Base-by-base conservation (phyloP, 106 monocot genomes). In the Dendrobium chrysotoxum region DNA sequence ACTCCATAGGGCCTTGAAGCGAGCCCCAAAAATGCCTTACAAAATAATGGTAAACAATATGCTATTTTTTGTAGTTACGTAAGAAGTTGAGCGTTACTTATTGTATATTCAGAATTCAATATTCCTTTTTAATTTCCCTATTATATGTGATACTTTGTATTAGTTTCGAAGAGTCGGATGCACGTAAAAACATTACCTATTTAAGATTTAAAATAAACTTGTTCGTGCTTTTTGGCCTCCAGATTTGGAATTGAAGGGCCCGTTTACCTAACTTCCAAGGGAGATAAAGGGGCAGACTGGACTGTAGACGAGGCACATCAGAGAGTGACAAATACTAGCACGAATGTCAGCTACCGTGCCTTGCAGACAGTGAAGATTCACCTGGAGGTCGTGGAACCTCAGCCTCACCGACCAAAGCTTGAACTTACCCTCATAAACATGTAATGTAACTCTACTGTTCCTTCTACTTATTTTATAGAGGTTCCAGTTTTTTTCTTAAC, bases 181-280 rank as follows among this genome's bases (percentile, higher is more conserved):
- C 6, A 18, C 72, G 38, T 39, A 4, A 67, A 39, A 67, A 67
- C 10, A 26, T 31, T 67, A 67, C 25, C 67, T 67, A 40, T 40
- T 38, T 39, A 38, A 38, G n/a, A 72, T 16, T 31, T 25, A 0
- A 16, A 79, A 54, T 64, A 31, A 73, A 13, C 13, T 66, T 18
- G 7, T 39, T 28, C 15, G 0, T 31, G 28, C 1, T 28, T 18
- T 53, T 2, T 45, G 15, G 54, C 11, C 15, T 76, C 12, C 85
- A 99, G 98, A 83, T 99, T 99, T 85, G 98, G 98, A 28, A 99
- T 99, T 46, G 98, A 99, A 85, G 98, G 98, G 7, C 98, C 98
- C 10, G 89, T 99, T 4, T 90, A 90, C 78, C 76, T 99, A 77
- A 79, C 80, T 35, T 80, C 88, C 0, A 95, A 77, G 75, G 98